Conservation (phyloP, 495 filamentous ascomycete genomes). For the Endocarpon pusillum region DNA sequence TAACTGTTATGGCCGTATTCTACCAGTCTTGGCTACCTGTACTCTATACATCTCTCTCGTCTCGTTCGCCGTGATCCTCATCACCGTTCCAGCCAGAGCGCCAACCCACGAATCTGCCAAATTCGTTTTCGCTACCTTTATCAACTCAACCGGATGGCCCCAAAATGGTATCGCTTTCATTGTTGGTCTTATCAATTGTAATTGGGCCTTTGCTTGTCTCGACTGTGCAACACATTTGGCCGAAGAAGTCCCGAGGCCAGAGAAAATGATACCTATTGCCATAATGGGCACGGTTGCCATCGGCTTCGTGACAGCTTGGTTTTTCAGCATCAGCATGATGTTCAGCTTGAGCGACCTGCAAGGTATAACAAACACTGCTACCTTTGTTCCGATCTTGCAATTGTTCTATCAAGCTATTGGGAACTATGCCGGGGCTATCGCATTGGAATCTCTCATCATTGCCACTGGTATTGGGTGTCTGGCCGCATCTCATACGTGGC, state of each 20-base stretch:
- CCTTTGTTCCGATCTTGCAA: slow-evolving; percentile 38
- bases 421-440: slow-evolving; percentile 35
- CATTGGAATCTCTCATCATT: slow-evolving; percentile 35
- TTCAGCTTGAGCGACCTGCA: slow-evolving; percentile 37
- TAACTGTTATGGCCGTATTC: slow-evolving; percentile 37
- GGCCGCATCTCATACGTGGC: slow-evolving; percentile 39
- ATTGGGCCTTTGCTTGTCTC: slow-evolving; percentile 43
- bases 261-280: slow-evolving; percentile 27
- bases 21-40: slow-evolving; percentile 31
- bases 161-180: slow-evolving; percentile 46
- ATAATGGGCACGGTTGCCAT: slow-evolving; percentile 43
- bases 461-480: slow-evolving; percentile 38
- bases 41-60: slow-evolving; percentile 35
- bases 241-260: slow-evolving; percentile 38
- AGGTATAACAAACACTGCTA: slow-evolving; percentile 27
- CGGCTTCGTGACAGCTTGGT: slow-evolving; percentile 39
- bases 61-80: slow-evolving; percentile 35
- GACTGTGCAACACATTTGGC: slow-evolving; percentile 47
- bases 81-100: slow-evolving; percentile 38
- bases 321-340: slow-evolving; percentile 39
- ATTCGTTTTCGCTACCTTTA: slow-evolving; percentile 45
- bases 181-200: slow-evolving; percentile 42
- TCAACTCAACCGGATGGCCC: slow-evolving; percentile 45
- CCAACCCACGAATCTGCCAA: slow-evolving; percentile 32
- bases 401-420: slow-evolving; percentile 38